Conservation (phyloP, 202 grass and related monocot genomes). For the Eragrostis tef region DNA sequence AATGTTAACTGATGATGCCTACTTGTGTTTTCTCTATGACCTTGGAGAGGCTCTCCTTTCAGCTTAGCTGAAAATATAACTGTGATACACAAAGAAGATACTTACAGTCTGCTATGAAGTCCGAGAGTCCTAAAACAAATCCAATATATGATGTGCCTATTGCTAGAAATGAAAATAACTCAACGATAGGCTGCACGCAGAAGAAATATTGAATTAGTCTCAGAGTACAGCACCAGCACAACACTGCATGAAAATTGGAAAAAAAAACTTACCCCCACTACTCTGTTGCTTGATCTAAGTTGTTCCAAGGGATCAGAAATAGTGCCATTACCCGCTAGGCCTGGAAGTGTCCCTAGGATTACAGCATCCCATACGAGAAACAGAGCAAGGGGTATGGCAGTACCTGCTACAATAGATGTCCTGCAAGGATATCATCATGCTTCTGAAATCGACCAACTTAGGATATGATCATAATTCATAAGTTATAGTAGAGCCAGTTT, state of each 20-base stretch:
- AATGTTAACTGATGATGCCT: neutral
- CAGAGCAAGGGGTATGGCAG: conserved; percentile 82
- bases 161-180: conserved; percentile 91
- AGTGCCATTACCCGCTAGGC: conserved; percentile 48
- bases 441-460: conserved; percentile 12
- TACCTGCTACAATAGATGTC: conserved; percentile 76
- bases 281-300: conserved; percentile 72
- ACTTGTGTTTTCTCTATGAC: conserved; percentile 6
- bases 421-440: conserved; percentile 48
- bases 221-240: neutral
- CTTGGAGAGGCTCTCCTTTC: neutral
- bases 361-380: conserved; percentile 95
- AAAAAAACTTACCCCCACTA: conserved; percentile 66
- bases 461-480: too few species aligned
- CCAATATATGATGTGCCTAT: conserved; percentile 94
- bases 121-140: conserved; percentile 89
- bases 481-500: too few species aligned
- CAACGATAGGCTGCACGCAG: conserved; percentile 75
- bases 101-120: conserved; percentile 93
- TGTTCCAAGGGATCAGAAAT: conserved; percentile 69
- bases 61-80: conserved; percentile 24
- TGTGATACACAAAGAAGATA: conserved; percentile 38
- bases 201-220: too few species aligned
- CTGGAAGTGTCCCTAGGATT: conserved; percentile 75
- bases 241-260: neutral